Evolutionary conservation across 805 yeast species (phyloP), one percentile per base, ranked within the genome.

Genomic region (Yamadazyma scolyti): DNA sequence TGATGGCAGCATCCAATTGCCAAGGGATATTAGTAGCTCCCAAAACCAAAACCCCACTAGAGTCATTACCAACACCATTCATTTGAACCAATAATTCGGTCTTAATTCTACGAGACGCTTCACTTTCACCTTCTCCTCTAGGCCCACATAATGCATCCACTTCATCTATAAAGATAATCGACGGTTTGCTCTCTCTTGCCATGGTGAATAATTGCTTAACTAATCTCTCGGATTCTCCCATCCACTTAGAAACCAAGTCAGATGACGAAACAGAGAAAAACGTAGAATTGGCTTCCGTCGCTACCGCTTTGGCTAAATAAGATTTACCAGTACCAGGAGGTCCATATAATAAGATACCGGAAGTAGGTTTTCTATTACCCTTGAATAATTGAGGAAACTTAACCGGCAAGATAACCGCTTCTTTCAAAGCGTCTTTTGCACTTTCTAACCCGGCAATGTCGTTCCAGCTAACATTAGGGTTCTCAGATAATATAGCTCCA

Each of bases 1-100:
- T 76, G 28, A 93, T 86, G 6, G 98, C 99, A 27, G 97, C 87
- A 58, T 93, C 98, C 45, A 93, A 69, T 63, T 90, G 97, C 98
- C 98, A 93, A 12, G 98, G 98, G 39, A 93, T 93, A 57, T 93
- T 93, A 6, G 98, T 93, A 2, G 98, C 98, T 17, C 98, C 98
- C 31, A 93, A 68, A 1, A 93, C 97, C 20, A 93, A 66, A 2
- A 93, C 97, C 6, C 98, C 98, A 28, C 73, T 71, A 1, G 96
- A 66, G 54, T 93, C 97, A 54, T 87, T 89, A 10, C 98, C 98
- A 10, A 93, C 98, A 47, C 98, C 98, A 58, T 93, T 93, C 98
- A 93, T 93, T 55, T 93, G 98, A 4, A 93, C 97, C 47, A 93
- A 71, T 34, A 93, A 67, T 55, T 93, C 98, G 0, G 98, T 93